phyloP scores from a whole-genome alignment of 1,139 yeast genomes.

The Suhomyces coccinellae region DNA sequence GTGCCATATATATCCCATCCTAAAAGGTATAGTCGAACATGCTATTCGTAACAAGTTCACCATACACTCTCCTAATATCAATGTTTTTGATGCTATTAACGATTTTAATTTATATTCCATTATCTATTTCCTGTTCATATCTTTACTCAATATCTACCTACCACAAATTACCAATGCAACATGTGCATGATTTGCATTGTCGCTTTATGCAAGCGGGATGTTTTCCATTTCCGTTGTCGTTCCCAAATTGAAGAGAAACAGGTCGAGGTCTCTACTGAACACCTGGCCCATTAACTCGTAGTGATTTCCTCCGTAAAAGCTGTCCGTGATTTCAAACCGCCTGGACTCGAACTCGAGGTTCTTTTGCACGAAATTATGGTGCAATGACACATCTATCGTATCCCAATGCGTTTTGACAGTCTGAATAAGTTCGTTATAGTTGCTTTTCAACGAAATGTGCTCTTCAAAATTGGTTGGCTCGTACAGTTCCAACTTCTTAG shows the following conservation, averaged over 20 bases:
- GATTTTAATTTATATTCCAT: too few relatives aligned
- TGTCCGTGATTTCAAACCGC: conserved; percentile 20
- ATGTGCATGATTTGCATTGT: too few relatives aligned
- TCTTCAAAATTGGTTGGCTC: conserved; percentile 18
- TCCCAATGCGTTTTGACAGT: conserved; percentile 18
- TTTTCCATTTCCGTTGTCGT: not conserved
- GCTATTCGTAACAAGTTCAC: too few relatives aligned
- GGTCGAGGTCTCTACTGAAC: conserved; percentile 27
- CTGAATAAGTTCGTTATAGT: conserved; percentile 24
- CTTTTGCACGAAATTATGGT: conserved; percentile 26
- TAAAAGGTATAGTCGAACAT: too few relatives aligned
- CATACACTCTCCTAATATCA: too few relatives aligned
- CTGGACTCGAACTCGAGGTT: conserved; percentile 23
- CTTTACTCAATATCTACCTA: too few relatives aligned
- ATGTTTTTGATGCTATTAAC: too few relatives aligned
- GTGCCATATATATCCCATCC: too few relatives aligned
- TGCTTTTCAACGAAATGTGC: conserved; percentile 16
- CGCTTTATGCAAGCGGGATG: conserved; percentile 9
- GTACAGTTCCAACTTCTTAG: not conserved
- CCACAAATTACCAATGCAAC: too few relatives aligned
- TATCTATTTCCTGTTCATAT: too few relatives aligned
- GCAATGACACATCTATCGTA: conserved; percentile 26
- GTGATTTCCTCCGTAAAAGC: conserved; percentile 12
- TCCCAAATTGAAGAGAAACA: conserved; percentile 19
- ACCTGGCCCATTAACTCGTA: conserved; percentile 10